Evolutionary conservation across 495 filamentous ascomycete species (phyloP), one percentile per base, ranked within the genome.

Genomic region (Oidiodendron maius): DNA sequence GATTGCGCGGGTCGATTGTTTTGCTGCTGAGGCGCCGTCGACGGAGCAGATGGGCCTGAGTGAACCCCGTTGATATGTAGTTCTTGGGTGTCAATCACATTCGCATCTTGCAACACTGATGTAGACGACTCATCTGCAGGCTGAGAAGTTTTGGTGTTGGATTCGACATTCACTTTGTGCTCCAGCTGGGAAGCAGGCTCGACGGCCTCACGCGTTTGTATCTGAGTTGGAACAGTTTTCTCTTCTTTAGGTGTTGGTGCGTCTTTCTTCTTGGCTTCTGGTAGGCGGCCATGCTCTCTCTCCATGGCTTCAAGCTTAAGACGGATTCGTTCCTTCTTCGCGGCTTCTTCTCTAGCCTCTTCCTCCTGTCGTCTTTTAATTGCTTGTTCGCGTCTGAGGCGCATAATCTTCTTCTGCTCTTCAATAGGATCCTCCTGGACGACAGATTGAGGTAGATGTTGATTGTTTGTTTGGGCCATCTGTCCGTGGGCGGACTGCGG

Each of bases 351-450:
- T 44, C 71, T 75, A 28, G 83, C 85, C 56, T 96, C 91, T 57
- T 93, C 76, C 48, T 96, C 90, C 47, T 82, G 62, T 51, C 82
- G 76, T 37, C 91, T 82, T 63, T 87, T 85, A 55, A 83, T 82
- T 10, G 87, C 90, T 46, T 82, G 67, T 56, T 93, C 77, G 18
- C 84, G 75, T 44, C 82, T 82, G 57, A 91, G 85, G 44, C 79
- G 83, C 93, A 97, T 97, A 13, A 95, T 70, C 36, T 79, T 80
- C 63, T 89, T 82, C 61, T 97, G 93, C 28, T 78, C 59, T 40
- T 76, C 82, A 44, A 60, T 71, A 35, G 72, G 77, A 32, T 88
- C 78, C 48, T 83, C 80, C 1, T 64, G 55, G 39, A 53, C 59
- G 41, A 53, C 46, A 35, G 44, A 47, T 18, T 44, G 20, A 22